Percentiles rank a stretch among this genome's conserved stretches.
Conservation (phyloP, 1,139 yeast species). For the Komagataea norvegica region DNA sequence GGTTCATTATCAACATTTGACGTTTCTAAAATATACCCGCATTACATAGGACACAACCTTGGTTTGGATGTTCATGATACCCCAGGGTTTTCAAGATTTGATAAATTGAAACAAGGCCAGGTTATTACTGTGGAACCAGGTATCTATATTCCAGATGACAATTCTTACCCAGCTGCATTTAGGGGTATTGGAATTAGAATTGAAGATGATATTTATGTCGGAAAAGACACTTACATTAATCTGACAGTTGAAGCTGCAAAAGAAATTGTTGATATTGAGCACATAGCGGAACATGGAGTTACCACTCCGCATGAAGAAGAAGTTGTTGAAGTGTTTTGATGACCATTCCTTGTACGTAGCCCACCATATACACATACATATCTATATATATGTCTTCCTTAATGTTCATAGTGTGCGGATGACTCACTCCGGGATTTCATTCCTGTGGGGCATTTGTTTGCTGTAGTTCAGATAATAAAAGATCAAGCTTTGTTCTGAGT, state of each 20-base stretch:
- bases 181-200: slow-evolving; percentile 91
- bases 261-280: slow-evolving; percentile 76
- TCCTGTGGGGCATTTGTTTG: no score
- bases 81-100: slow-evolving; percentile 53
- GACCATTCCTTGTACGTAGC: not conserved
- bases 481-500: slow-evolving; percentile 9
- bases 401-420: no score
- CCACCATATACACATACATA: no score
- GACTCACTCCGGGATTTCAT: no score
- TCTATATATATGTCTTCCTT: no score
- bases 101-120: slow-evolving; percentile 51
- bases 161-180: slow-evolving; percentile 70
- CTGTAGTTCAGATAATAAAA: no score
- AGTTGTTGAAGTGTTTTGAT: slow-evolving; percentile 37
- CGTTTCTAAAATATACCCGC: slow-evolving; percentile 72
- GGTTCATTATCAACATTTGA: slow-evolving; percentile 44
- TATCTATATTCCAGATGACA: slow-evolving; percentile 70
- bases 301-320: slow-evolving; percentile 53
- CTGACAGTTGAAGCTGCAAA: slow-evolving; percentile 81
- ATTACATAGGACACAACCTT: slow-evolving; percentile 90
- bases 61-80: slow-evolving; percentile 93
- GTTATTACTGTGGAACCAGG: slow-evolving; percentile 96
- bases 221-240: slow-evolving; percentile 50
- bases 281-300: slow-evolving; percentile 51
- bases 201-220: slow-evolving; percentile 88